A percentile compares a stretch with the other conserved stretches of the same genome.
These are phyloP conservation scores for Fusarium decemcellulare DNA, from an alignment of 2,329 filamentous ascomycete genomes.

Conservation along the genomic window DNA sequence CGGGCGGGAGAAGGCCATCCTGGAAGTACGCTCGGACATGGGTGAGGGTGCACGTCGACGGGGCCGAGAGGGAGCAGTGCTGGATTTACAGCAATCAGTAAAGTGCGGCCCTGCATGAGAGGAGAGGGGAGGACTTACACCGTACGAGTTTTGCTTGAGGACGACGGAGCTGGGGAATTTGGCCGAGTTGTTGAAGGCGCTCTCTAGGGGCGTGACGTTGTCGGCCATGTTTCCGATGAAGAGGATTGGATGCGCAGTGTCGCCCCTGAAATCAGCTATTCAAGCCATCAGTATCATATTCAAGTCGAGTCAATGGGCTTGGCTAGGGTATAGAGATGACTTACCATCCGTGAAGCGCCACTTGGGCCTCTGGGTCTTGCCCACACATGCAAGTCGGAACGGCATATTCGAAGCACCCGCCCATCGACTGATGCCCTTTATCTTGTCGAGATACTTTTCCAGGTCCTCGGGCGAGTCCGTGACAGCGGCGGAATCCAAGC, in stretches of 20 bases:
- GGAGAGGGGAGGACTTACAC: slow-evolving; percentile 55
- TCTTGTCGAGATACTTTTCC: slow-evolving; percentile 49
- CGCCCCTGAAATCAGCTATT: slow-evolving; percentile 48
- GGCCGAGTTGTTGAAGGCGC: slow-evolving; percentile 60
- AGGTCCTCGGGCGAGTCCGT: slow-evolving; percentile 53
- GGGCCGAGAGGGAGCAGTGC: slow-evolving; percentile 65
- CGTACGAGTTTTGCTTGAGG: slow-evolving; percentile 65
- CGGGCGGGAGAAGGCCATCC: slow-evolving; percentile 59
- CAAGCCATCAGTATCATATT: slow-evolving; percentile 8
- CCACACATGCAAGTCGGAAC: slow-evolving; percentile 57
- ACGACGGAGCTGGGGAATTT: slow-evolving; percentile 62
- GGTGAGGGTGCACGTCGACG: slow-evolving; percentile 60
- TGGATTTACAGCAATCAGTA: slow-evolving; percentile 39
- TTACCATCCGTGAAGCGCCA: slow-evolving; percentile 56
- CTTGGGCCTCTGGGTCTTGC: slow-evolving; percentile 54
- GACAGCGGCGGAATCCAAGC: slow-evolving; percentile 56
- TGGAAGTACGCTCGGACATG: slow-evolving; percentile 62
- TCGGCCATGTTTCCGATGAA: slow-evolving; percentile 62
- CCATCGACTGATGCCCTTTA: slow-evolving; percentile 55
- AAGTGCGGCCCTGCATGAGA: neutral
- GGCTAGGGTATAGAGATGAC: slow-evolving; percentile 1
- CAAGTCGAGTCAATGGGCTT: too few species aligned
- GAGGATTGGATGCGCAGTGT: slow-evolving; percentile 60
- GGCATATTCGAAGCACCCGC: slow-evolving; percentile 60
- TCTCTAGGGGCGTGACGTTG: slow-evolving; percentile 63